Evolutionary conservation across 495 filamentous ascomycete genomes (phyloP).

Genomic region (Aspergillus funiculosus): DNA sequence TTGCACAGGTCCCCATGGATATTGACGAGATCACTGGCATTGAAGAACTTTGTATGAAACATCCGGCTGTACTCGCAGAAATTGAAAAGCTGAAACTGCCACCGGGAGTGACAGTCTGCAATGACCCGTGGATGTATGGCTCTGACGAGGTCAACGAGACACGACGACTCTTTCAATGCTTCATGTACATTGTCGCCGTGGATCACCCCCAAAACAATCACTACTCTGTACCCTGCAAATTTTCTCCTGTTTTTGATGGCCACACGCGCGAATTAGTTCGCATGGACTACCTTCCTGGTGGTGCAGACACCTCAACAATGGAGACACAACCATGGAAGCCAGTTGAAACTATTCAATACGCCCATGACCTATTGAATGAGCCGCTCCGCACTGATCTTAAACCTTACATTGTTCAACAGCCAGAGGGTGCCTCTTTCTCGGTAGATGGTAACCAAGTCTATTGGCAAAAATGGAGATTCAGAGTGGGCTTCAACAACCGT

Average conservation of each 20-base stretch:
- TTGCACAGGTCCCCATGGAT: constrained; percentile 34
- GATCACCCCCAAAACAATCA: constrained; percentile 55
- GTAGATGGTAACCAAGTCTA: constrained; percentile 46
- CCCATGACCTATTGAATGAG: constrained; percentile 35
- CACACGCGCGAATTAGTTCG: constrained; percentile 56
- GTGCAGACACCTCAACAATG: constrained; percentile 23
- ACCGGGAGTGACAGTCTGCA: constrained; percentile 37
- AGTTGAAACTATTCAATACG: constrained; percentile 52
- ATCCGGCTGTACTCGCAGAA: constrained; percentile 38
- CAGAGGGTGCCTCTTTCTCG: constrained; percentile 67
- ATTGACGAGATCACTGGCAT: constrained; percentile 38
- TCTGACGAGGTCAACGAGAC: constrained; percentile 33
- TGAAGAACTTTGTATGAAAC: constrained; percentile 36
- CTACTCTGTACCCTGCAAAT: constrained; percentile 72
- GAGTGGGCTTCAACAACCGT: constrained; percentile 59
- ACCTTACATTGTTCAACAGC: constrained; percentile 69
- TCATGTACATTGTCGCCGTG: constrained; percentile 39
- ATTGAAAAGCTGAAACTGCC: constrained; percentile 41
- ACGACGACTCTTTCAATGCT: constrained; percentile 41
- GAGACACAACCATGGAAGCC: constrained; percentile 39
- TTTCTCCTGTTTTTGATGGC: constrained; percentile 70
- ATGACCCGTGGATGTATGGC: constrained; percentile 46
- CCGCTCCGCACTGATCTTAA: constrained; percentile 56
- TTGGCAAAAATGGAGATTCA: constrained; percentile 67
- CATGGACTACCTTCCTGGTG: constrained; percentile 47